phyloP scores from a whole-genome alignment of 768 basidiomycete species.

The Trametes elegans region DNA sequence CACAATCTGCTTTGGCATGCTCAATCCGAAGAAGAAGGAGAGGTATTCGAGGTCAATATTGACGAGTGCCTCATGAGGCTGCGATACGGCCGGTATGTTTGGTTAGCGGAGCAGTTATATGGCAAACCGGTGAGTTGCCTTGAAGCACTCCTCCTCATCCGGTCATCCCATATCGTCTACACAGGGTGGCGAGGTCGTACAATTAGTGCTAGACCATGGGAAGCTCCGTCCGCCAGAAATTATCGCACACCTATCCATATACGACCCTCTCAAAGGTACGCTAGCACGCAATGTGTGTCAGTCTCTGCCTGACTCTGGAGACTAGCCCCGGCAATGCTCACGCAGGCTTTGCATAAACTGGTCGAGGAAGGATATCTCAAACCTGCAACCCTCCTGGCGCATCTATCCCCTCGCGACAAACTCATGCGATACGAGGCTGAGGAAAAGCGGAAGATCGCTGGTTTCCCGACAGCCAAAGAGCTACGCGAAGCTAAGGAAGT shows the following conservation, averaged over 20 bases:
- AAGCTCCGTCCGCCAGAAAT: constrained; percentile 80
- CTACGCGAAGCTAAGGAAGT: constrained; percentile 68
- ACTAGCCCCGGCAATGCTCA: constrained; percentile 44
- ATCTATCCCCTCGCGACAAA: constrained; percentile 78
- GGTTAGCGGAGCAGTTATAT: constrained; percentile 66
- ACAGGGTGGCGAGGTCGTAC: constrained; percentile 78
- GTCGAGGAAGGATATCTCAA: constrained; percentile 75
- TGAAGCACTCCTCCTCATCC: background rate
- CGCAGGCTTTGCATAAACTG: constrained; percentile 64
- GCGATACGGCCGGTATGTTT: constrained; percentile 81
- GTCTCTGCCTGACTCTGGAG: constrained; percentile 22
- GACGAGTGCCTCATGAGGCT: constrained; percentile 81
- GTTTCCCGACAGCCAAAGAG: constrained; percentile 81
- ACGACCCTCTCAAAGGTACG: constrained; percentile 40
- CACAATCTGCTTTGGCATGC: constrained; percentile 92
- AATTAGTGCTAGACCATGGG: constrained; percentile 78
- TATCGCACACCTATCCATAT: constrained; percentile 45
- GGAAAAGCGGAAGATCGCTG: constrained; percentile 68
- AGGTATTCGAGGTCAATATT: constrained; percentile 78
- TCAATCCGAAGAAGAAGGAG: constrained; percentile 65
- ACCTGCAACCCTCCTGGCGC: constrained; percentile 74
- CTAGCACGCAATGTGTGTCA: background rate
- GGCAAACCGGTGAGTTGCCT: constrained; percentile 62
- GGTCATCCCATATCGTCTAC: background rate
- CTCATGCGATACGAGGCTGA: constrained; percentile 78